Conservation (phyloP, 352 stramenopile species). For the Phytophthora rubi region DNA sequence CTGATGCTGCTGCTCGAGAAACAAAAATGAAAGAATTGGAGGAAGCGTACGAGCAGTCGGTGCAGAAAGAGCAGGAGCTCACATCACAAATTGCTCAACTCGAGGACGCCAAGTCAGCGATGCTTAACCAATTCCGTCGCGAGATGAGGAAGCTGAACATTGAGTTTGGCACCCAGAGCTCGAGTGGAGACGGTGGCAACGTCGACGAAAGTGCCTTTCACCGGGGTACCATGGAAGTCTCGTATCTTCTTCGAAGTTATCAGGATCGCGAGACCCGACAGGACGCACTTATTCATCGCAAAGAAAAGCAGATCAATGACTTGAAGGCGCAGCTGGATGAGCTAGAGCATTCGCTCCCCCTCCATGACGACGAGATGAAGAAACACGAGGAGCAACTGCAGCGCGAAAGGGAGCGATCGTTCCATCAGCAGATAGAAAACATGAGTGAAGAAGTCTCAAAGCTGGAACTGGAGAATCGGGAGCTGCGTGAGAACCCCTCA, state of each 20-base stretch:
- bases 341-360: slow-evolving; percentile 26
- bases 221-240: slow-evolving; percentile 41
- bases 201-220: slow-evolving; percentile 36
- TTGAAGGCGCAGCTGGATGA: slow-evolving; percentile 42
- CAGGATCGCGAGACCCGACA: slow-evolving; percentile 54
- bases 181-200: slow-evolving; percentile 7
- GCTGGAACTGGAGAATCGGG: slow-evolving; percentile 61
- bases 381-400: slow-evolving; percentile 9
- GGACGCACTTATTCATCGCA: slow-evolving; percentile 48
- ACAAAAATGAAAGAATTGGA: slow-evolving; percentile 33
- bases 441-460: slow-evolving; percentile 52
- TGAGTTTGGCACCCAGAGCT: slow-evolving; percentile 25
- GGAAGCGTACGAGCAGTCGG: slow-evolving; percentile 37
- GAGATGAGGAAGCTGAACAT: slow-evolving; percentile 58
- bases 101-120: slow-evolving; percentile 43
- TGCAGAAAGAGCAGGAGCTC: slow-evolving; percentile 42
- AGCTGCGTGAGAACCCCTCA: slow-evolving; percentile 38
- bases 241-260: slow-evolving; percentile 47
- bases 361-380: slow-evolving; percentile 17
- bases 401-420: slow-evolving; percentile 14
- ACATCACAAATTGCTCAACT: slow-evolving; percentile 43
- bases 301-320: slow-evolving; percentile 54
- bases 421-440: slow-evolving; percentile 40
- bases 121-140: slow-evolving; percentile 42
- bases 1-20: slow-evolving; percentile 21